Evolutionary conservation across 768 basidiomycete genomes (phyloP).

Genomic region (Dacryopinax spathularia): DNA sequence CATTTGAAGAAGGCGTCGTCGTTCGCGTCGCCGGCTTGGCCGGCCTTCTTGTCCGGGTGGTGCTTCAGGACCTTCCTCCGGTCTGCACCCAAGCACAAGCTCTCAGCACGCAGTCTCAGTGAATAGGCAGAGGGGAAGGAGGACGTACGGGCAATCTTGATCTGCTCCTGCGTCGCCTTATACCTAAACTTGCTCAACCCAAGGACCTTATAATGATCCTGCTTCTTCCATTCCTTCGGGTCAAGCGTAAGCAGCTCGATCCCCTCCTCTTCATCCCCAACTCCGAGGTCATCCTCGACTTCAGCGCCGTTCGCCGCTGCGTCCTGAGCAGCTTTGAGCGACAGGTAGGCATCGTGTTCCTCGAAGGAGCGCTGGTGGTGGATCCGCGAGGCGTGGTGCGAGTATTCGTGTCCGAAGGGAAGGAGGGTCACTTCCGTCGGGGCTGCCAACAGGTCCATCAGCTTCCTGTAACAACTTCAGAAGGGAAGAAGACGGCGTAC

Average conservation of each 20-base stretch:
- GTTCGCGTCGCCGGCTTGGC: slow-evolving; percentile 65
- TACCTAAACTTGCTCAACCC: slow-evolving; percentile 83
- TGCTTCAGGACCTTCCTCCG: slow-evolving; percentile 98
- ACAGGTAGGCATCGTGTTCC: slow-evolving; percentile 58
- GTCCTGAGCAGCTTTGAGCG: slow-evolving; percentile 36
- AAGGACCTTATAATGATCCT: slow-evolving; percentile 95
- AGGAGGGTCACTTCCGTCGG: slow-evolving; percentile 34
- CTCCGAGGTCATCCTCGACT: slow-evolving; percentile 69
- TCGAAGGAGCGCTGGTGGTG: slow-evolving; percentile 67
- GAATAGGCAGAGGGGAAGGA: not conserved
- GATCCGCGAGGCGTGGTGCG: slow-evolving; percentile 64
- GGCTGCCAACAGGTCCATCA: not conserved
- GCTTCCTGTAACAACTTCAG: not conserved
- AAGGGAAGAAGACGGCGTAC: not conserved
- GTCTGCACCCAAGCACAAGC: slow-evolving; percentile 37
- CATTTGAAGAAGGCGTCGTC: slow-evolving; percentile 99
- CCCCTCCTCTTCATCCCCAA: slow-evolving; percentile 80
- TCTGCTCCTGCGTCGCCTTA: slow-evolving; percentile 77
- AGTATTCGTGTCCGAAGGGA: slow-evolving; percentile 77
- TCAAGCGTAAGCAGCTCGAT: slow-evolving; percentile 58
- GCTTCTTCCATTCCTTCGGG: slow-evolving; percentile 99
- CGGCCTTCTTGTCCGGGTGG: slow-evolving; percentile 93
- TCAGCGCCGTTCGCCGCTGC: slow-evolving; percentile 30
- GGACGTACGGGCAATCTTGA: slow-evolving; percentile 84
- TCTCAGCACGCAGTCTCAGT: not conserved